phyloP scores from a whole-genome alignment of 441 rosid genomes.

The Pelargonium australe region DNA sequence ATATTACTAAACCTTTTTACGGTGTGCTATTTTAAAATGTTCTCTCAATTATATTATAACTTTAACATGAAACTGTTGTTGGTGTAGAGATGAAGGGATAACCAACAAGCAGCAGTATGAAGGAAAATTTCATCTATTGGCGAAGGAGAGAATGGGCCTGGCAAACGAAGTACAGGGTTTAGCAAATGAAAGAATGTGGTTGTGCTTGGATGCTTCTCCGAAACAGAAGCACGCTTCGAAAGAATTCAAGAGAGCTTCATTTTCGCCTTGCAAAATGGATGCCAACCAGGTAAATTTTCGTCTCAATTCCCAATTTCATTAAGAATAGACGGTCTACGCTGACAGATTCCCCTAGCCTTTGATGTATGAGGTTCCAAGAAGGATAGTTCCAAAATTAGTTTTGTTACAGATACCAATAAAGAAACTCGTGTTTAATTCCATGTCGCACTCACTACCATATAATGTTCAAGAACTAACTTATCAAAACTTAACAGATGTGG shows the following conservation, averaged over 20 bases:
- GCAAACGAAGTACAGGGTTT: neutral
- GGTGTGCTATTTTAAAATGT: no score
- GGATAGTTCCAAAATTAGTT: no score
- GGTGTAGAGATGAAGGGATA: slow-evolving; percentile 46
- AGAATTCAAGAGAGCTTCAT: slow-evolving; percentile 44
- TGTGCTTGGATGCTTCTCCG: slow-evolving; percentile 68
- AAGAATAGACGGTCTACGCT: no score
- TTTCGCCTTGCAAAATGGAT: slow-evolving; percentile 58
- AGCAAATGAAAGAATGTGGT: slow-evolving; percentile 1
- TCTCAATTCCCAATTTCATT: no score
- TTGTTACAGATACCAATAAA: no score
- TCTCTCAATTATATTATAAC: no score
- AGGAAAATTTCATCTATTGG: slow-evolving; percentile 37
- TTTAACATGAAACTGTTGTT: neutral
- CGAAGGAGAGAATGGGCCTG: slow-evolving; percentile 9
- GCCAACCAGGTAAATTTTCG: slow-evolving; percentile 60
- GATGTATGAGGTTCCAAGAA: no score
- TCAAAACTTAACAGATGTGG: slow-evolving; percentile 61
- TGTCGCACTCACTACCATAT: neutral
- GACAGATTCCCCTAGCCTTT: no score
- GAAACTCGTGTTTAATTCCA: neutral
- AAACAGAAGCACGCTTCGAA: slow-evolving; percentile 55
- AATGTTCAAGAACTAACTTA: neutral
- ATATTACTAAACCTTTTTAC: slow-evolving; percentile 8
- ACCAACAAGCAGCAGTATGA: slow-evolving; percentile 31